phyloP scores from a whole-genome alignment of 75 land plant species.

The Picea sitchensis region DNA sequence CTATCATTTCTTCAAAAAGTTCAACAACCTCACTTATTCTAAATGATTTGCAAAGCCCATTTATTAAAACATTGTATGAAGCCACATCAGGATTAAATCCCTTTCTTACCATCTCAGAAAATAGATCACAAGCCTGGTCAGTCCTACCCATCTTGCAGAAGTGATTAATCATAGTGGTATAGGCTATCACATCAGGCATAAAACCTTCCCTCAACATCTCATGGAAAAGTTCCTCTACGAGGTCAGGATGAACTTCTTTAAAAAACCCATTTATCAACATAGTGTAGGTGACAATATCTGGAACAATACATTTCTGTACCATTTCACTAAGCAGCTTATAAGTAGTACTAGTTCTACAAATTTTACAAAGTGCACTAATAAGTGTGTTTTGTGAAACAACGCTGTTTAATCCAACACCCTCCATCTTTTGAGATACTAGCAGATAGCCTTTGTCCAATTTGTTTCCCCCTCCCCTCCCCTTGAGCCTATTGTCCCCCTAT shows the following conservation, averaged over 20 bases:
- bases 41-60: slow-evolving; percentile 46
- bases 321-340: slow-evolving; percentile 48
- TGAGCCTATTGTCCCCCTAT: too few species aligned
- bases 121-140: slow-evolving; percentile 35
- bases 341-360: slow-evolving; percentile 22
- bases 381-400: slow-evolving; percentile 56
- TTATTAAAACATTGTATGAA: slow-evolving; percentile 45
- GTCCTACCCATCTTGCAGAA: slow-evolving; percentile 39
- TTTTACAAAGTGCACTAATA: slow-evolving; percentile 51
- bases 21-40: slow-evolving; percentile 45
- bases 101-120: slow-evolving; percentile 41
- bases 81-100: slow-evolving; percentile 53
- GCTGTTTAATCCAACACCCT: slow-evolving; percentile 32
- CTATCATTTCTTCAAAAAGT: slow-evolving; percentile 46
- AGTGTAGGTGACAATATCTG: slow-evolving; percentile 24
- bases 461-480: slow-evolving; percentile 10
- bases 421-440: slow-evolving; percentile 39
- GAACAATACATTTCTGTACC: slow-evolving; percentile 38
- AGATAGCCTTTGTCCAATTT: slow-evolving; percentile 37
- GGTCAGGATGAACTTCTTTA: slow-evolving; percentile 26
- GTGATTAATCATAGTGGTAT: slow-evolving; percentile 48
- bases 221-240: slow-evolving; percentile 49
- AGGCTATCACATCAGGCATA: slow-evolving; percentile 36
- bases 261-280: slow-evolving; percentile 40
- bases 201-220: slow-evolving; percentile 44